These are phyloP conservation scores for Pyricularia sp. DNA, from an alignment of 2,329 filamentous ascomycete genomes.

Conservation along the genomic window DNA sequence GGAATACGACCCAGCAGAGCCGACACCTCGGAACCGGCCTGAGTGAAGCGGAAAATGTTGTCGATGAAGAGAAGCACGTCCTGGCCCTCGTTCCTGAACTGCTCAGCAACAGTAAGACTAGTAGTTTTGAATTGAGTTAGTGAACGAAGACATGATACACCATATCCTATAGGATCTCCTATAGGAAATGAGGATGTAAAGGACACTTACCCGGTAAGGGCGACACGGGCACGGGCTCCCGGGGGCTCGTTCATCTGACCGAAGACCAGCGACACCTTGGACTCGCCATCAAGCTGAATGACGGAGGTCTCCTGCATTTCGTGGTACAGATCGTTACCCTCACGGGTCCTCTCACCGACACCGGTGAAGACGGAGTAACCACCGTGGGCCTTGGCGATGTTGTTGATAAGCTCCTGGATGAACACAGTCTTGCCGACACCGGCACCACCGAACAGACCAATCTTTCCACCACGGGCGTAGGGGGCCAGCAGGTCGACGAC, in stretches of 20 bases:
- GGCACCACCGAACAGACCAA: constrained; percentile 99
- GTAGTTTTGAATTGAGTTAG: neutral
- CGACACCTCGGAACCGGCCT: constrained; percentile 99
- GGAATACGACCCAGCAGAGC: constrained; percentile 98
- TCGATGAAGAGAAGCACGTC: constrained; percentile 38
- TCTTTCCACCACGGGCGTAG: constrained; percentile 99
- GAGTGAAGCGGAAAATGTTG: constrained; percentile 58
- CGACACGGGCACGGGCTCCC: constrained; percentile 98
- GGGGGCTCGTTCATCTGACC: constrained; percentile 99
- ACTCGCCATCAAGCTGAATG: constrained; percentile 98
- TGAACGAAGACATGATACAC: neutral
- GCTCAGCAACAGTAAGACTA: constrained; percentile 58
- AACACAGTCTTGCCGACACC: constrained; percentile 99
- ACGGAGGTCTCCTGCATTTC: constrained; percentile 99
- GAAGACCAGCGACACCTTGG: constrained; percentile 98
- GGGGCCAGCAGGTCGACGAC: constrained; percentile 98
- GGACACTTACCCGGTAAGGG: constrained; percentile 62
- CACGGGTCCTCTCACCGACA: constrained; percentile 99
- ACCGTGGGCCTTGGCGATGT: constrained; percentile 99
- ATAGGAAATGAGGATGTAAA: neutral
- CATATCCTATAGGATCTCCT: neutral
- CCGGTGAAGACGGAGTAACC: constrained; percentile 99
- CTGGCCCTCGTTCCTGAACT: constrained; percentile 75
- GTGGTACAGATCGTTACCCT: constrained; percentile 99
- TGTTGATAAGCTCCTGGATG: constrained; percentile 99